Evolutionary conservation across 345 rosid genomes (phyloP).

Genomic region (Moricandia moricandioides): DNA sequence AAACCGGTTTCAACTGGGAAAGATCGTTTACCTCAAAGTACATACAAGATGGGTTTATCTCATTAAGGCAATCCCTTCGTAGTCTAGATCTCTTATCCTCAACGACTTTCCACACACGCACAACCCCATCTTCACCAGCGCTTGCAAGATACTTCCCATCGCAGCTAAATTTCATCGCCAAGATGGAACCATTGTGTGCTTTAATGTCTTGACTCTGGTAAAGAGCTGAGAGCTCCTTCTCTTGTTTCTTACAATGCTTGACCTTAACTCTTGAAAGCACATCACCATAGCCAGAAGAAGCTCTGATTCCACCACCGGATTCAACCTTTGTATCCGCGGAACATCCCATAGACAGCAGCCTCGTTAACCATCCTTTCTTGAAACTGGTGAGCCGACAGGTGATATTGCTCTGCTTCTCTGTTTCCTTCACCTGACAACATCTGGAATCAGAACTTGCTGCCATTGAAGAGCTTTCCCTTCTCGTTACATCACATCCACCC

Average conservation of each 20-base stretch:
- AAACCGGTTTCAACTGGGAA: constrained; percentile 63
- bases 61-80: constrained; percentile 47
- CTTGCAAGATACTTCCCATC: constrained; percentile 81
- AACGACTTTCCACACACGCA: constrained; percentile 68
- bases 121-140: constrained; percentile 70
- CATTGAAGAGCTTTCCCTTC: constrained; percentile 42
- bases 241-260: constrained; percentile 51
- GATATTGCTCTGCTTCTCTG: constrained; percentile 32
- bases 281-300: constrained; percentile 36
- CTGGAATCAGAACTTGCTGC: constrained; percentile 38
- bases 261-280: constrained; percentile 58
- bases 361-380: constrained; percentile 65
- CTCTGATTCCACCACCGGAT: constrained; percentile 37
- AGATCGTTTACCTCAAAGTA: constrained; percentile 67
- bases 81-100: constrained; percentile 57
- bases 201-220: constrained; percentile 66
- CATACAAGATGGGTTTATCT: constrained; percentile 63
- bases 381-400: constrained; percentile 30
- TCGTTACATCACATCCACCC: constrained; percentile 24
- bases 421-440: constrained; percentile 31
- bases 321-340: constrained; percentile 40
- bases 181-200: constrained; percentile 68
- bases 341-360: constrained; percentile 61
- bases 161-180: constrained; percentile 71
- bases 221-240: constrained; percentile 78